These are phyloP conservation scores for Botrytis squamosa DNA, from an alignment of 2,329 filamentous ascomycete species.

Conservation along the genomic window DNA sequence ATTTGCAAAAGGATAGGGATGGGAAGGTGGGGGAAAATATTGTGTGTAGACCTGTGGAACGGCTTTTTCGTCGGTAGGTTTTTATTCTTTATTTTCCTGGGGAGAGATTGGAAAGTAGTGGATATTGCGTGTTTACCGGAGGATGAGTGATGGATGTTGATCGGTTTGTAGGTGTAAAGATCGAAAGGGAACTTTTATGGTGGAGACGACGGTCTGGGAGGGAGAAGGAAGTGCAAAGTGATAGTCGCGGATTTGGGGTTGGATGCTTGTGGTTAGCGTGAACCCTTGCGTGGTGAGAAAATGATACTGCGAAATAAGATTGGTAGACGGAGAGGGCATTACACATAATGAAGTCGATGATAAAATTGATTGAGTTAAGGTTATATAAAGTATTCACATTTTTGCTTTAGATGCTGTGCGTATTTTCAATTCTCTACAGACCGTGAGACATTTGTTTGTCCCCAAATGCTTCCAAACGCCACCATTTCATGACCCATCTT, in stretches of 20 bases:
- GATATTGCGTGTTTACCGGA: constrained; percentile 1
- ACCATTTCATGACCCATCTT: background rate
- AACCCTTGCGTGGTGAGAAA: background rate
- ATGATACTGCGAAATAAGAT: too few relatives aligned
- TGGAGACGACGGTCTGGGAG: constrained; percentile 66
- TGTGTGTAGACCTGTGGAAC: constrained; percentile 55
- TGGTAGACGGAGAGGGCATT: background rate
- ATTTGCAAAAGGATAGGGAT: constrained; percentile 48
- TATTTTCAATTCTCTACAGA: background rate
- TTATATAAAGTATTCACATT: background rate
- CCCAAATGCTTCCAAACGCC: background rate
- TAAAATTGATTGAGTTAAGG: background rate
- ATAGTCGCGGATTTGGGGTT: background rate
- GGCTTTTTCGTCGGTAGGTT: constrained; percentile 59
- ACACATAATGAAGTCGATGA: background rate
- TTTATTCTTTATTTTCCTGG: background rate
- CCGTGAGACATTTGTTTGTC: background rate
- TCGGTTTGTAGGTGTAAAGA: constrained; percentile 53
- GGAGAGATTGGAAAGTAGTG: background rate
- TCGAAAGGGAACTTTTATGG: constrained; percentile 55
- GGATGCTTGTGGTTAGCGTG: constrained; percentile 12
- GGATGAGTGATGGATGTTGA: constrained; percentile 7
- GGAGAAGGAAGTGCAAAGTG: constrained; percentile 22
- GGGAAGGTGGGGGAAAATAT: constrained; percentile 46
- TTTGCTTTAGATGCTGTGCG: background rate